Conservation (phyloP, 495 filamentous ascomycete species). For the Penicillium flavigenum region DNA sequence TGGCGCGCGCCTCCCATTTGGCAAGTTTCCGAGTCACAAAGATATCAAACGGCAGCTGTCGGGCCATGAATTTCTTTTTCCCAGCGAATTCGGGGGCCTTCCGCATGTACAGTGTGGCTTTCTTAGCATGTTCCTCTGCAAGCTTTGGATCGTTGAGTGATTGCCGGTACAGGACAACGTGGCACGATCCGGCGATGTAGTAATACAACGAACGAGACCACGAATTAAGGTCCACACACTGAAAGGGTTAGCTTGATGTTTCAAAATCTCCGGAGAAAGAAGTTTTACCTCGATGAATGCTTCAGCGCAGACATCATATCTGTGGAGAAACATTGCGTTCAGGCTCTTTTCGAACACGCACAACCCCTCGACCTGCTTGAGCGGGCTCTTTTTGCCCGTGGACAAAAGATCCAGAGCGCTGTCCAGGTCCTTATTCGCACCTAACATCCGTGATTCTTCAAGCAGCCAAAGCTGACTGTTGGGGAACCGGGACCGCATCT, state of each 20-base stretch:
- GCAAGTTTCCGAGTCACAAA: conserved; percentile 81
- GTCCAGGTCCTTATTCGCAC: conserved; percentile 65
- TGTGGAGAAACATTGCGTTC: conserved; percentile 73
- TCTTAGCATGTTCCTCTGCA: conserved; percentile 55
- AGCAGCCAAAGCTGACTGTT: conserved; percentile 83
- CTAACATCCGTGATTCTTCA: conserved; percentile 81
- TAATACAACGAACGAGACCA: conserved; percentile 92
- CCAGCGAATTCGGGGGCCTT: conserved; percentile 74
- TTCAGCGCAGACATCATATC: conserved; percentile 67
- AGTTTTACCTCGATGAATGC: conserved; percentile 62
- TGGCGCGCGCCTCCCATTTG: conserved; percentile 85
- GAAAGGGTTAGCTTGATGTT: background rate
- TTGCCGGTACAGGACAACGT: conserved; percentile 77
- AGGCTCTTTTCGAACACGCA: conserved; percentile 82
- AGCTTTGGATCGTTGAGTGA: conserved; percentile 47
- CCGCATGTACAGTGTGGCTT: conserved; percentile 67
- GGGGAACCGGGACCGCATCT: conserved; percentile 77
- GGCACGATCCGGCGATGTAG: conserved; percentile 76
- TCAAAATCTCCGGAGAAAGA: background rate
- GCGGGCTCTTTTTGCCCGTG: conserved; percentile 59
- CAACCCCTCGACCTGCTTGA: conserved; percentile 81
- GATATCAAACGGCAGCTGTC: conserved; percentile 84
- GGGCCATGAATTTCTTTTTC: conserved; percentile 85
- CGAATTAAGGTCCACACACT: conserved; percentile 79
- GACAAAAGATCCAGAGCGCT: conserved; percentile 64